Evolutionary conservation across 345 rosid species (phyloP), one percentile per base, ranked within the genome.

Genomic region (Melastoma malabathricum): DNA sequence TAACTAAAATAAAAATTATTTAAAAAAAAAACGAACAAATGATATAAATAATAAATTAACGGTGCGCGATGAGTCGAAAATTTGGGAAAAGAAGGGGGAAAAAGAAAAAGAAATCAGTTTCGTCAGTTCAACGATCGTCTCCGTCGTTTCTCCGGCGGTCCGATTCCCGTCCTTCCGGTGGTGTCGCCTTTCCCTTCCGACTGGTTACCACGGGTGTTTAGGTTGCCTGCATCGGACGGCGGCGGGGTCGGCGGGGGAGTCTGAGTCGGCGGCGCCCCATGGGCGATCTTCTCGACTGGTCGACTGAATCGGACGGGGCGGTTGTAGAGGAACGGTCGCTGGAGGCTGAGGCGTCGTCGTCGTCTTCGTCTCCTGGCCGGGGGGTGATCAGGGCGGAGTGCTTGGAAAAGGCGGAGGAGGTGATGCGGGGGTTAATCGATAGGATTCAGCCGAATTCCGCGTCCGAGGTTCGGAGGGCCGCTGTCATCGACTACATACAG

Each of bases 231-330:
- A 20, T 15, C 23, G 41, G 41, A 2, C 38, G 25, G 25, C 25
- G 25, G 41, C 38, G 22, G 13, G 19, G 25, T 2, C 25, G 25
- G 41, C 38, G 22, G 13, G 19, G 48, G 29, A 19, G 19, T 9
- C 55, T 48, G 48, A 14, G 39, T 10, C 7, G 10, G 29, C 22
- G 44, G 47, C 50, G 41, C 56, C 74, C 61, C 62, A 87, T 84
- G 94, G 87, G 88, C 51, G 86, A 82, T 73, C 82, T 79, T 20
- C 79, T 70, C 44, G 84, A 69, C 60, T 81, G 77, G 74, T 57
- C 80, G 62, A 78, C 75, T 18, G 87, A 81, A 47, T 57, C 46
- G 13, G 66, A 61, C 72, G 70, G 71, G 50, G 58, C 44, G 47
- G 64, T 53, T 15, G 29, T 63, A 51, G 80, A 70, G 51, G 81